Conservation (phyloP, 108 stramenopile species). For the Skeletonema marinoi region DNA sequence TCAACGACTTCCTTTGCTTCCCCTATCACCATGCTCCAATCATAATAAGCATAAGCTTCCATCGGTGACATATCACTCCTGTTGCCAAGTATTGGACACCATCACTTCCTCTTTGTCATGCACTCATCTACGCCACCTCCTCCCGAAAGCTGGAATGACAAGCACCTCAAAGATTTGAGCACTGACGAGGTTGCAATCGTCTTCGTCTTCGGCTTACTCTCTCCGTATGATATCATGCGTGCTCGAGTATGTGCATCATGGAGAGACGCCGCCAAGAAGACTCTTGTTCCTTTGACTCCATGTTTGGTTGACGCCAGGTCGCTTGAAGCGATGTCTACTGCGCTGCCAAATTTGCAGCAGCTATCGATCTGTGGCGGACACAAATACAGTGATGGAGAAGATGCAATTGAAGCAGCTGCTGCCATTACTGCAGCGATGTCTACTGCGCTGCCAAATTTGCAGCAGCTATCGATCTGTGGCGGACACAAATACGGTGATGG, state of each 20-base stretch:
- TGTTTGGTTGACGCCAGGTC: no score
- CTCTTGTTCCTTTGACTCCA: neutral
- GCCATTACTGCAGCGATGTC: no score
- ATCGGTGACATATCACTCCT: no score
- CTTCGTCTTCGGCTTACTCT: neutral
- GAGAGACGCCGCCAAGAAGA: conserved; percentile 1
- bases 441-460: neutral
- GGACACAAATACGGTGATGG: neutral
- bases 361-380: neutral
- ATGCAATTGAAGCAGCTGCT: no score
- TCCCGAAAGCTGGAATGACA: no score
- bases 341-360: neutral
- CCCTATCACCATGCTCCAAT: no score
- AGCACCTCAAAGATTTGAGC: no score
- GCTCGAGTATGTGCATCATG: conserved; percentile 1
- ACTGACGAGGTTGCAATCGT: neutral
- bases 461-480: neutral
- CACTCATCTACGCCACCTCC: no score
- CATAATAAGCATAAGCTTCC: no score
- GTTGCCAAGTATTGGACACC: no score
- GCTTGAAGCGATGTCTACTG: neutral
- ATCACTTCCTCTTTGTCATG: no score
- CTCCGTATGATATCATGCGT: neutral
- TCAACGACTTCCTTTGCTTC: no score
- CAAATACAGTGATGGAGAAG: neutral